A percentile compares a stretch with the other conserved stretches of the same genome.
These are phyloP conservation scores for Cercospora zeae-maydis DNA, from an alignment of 2,329 filamentous ascomycete species.

Conservation along the genomic window DNA sequence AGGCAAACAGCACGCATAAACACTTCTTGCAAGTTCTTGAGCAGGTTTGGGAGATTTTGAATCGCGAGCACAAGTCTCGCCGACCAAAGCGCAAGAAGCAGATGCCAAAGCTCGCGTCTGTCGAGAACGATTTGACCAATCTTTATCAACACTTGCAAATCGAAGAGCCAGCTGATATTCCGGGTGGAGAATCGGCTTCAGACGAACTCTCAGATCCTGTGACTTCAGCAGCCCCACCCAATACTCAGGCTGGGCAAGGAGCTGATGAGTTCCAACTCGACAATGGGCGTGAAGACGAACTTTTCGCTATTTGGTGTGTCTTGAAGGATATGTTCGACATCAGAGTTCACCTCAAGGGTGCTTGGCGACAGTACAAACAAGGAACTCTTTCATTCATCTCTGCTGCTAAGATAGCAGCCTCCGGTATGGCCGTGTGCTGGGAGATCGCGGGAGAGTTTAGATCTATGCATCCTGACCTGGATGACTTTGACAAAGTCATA, in stretches of 20 bases:
- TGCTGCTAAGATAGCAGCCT: neutral
- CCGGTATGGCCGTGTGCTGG: neutral
- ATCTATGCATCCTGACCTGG: neutral
- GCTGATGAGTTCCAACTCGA: neutral
- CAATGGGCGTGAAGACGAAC: neutral
- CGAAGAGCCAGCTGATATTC: neutral
- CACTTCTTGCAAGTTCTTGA: neutral
- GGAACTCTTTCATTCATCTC: neutral
- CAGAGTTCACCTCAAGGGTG: neutral
- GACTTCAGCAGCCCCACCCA: neutral
- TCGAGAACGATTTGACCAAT: conserved; percentile 5
- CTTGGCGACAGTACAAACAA: neutral
- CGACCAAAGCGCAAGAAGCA: conserved; percentile 13
- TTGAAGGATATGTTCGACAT: conserved; percentile 6
- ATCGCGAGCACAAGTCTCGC: conserved; percentile 2
- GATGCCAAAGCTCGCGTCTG: neutral
- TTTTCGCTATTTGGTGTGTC: neutral
- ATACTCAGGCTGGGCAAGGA: no score
- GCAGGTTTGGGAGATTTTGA: conserved; percentile 7
- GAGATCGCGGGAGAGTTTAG: neutral
- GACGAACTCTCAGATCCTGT: neutral
- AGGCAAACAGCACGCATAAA: conserved; percentile 1
- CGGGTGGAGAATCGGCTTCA: neutral
- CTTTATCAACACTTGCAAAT: conserved; percentile 8
- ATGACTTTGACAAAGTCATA: neutral